These are phyloP conservation scores for Saposhnikovia divaricata DNA, from an alignment of 129 eudicot genomes.

Conservation along the genomic window DNA sequence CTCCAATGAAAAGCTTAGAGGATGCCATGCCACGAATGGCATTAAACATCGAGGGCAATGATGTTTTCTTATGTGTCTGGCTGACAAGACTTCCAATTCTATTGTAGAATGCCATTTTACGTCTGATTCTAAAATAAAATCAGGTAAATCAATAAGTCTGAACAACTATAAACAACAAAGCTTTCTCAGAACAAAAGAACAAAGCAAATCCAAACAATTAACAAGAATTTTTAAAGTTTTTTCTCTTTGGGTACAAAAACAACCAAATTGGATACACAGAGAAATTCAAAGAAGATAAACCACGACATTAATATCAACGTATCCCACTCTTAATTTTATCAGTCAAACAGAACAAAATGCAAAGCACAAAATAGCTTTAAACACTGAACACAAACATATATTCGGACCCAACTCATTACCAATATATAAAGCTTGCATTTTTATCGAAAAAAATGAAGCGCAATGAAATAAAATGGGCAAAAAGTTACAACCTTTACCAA, in stretches of 20 bases:
- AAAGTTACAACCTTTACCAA: not conserved
- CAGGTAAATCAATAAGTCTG: not conserved
- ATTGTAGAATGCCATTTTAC: conserved; percentile 61
- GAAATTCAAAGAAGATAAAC: too few relatives aligned
- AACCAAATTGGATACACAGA: too few relatives aligned
- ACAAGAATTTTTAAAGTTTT: not conserved
- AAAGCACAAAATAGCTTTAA: not conserved
- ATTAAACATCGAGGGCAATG: conserved; percentile 32
- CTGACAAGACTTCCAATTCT: conserved; percentile 54
- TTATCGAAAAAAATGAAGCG: not conserved
- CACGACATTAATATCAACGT: not conserved
- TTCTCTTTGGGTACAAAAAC: not conserved
- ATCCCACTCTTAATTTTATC: not conserved
- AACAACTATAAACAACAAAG: not conserved
- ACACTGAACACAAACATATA: too few relatives aligned
- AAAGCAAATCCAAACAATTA: not conserved
- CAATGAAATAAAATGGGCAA: not conserved
- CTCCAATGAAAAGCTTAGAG: conserved; percentile 77
- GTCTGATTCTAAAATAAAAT: not conserved
- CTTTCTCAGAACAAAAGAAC: not conserved
- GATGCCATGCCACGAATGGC: conserved; percentile 67
- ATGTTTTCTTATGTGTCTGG: conserved; percentile 23
- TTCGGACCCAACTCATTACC: too few relatives aligned
- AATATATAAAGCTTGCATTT: not conserved
- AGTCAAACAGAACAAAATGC: not conserved